Evolutionary conservation across 2,329 filamentous ascomycete genomes (phyloP), one percentile per base, ranked within the genome.

Genomic region (Talaromyces sp.): DNA sequence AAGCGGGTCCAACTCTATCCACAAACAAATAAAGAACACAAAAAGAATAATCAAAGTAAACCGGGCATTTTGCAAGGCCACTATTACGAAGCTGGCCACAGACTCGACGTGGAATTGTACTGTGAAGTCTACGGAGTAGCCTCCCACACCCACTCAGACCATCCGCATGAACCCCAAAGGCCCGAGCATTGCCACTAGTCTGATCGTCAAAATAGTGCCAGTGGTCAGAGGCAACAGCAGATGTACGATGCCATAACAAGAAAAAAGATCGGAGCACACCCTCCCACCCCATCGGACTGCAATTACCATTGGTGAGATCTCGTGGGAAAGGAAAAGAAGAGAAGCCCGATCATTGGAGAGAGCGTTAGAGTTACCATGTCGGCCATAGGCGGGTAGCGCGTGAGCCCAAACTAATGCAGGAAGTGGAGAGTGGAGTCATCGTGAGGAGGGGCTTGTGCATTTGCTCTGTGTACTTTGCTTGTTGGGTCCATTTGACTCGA

Each of bases 401-500:
- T 62, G 57, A 57, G 48, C 14, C 35, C 22, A 14, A 36, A 36
- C 20, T 32, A n/a, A 7, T 22, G 16, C 32, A 44, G 41, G 46
- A 10, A 27, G 24, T 27, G 24, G 54, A 42, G 41, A 19, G 32
- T 17, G 36, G 48, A 47, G 37, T 14, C 24, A 9, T 27, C 24
- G 24, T 27, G 52, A 29, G 17, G 46, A 36, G 36, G 45, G 36
- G 27, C 44, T 22, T 51, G 43, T 22, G 35, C 29, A 41, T 51
- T n/a, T 51, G 43, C 13, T 20, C 22, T 42, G n/a, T n/a, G n/a
- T n/a, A 22, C 32, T 27, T 44, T 37, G 57, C 50, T 45, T 53
- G 49, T 20, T 37, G 46, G 39, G 46, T 49, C 40, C 56, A 50
- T 61, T 62, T 60, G 57, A 62, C 60, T 63, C 51, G 55, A 54